Evolutionary conservation across 1,284 basidiomycete species (phyloP).

Genomic region (Salmacisia buchloeana): DNA sequence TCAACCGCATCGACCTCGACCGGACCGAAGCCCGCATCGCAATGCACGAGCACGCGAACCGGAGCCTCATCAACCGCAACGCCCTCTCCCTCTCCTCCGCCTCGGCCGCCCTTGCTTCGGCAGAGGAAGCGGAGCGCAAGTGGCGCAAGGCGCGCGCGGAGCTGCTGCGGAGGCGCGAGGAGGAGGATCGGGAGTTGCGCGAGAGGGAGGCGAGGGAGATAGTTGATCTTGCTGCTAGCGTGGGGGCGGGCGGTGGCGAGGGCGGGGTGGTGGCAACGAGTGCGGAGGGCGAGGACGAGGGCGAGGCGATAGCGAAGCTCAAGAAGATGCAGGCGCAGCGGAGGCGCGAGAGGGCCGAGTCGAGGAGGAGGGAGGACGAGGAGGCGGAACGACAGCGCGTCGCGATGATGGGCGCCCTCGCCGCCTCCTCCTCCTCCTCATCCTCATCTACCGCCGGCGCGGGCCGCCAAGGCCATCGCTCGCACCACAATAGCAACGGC

Average conservation of each 20-base stretch:
- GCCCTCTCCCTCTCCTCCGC: not conserved
- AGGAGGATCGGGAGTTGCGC: conserved; percentile 28
- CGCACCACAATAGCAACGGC: not conserved
- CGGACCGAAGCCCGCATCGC: conserved; percentile 78
- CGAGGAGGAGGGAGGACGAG: not conserved
- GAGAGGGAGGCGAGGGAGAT: conserved; percentile 38
- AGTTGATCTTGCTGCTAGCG: conserved; percentile 30
- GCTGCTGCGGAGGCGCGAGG: conserved; percentile 32
- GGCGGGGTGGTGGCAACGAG: conserved; percentile 32
- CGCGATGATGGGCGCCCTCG: not conserved
- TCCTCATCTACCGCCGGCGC: too few relatives aligned
- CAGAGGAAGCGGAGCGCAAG: conserved; percentile 30
- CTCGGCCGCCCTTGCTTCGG: not conserved
- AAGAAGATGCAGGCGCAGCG: conserved; percentile 21
- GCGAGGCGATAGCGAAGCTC: conserved; percentile 11
- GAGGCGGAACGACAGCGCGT: not conserved
- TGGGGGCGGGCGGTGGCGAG: conserved; percentile 26
- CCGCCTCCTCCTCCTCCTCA: too few relatives aligned
- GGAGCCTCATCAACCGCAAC: not conserved
- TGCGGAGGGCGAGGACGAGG: conserved; percentile 18
- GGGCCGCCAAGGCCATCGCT: too few relatives aligned
- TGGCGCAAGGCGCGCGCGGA: conserved; percentile 33
- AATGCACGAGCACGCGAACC: conserved; percentile 54
- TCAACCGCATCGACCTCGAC: conserved; percentile 80
- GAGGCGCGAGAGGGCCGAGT: conserved; percentile 3